Evolutionary conservation across 768 basidiomycete species (phyloP).

Genomic region (Daedaleopsis nitida): DNA sequence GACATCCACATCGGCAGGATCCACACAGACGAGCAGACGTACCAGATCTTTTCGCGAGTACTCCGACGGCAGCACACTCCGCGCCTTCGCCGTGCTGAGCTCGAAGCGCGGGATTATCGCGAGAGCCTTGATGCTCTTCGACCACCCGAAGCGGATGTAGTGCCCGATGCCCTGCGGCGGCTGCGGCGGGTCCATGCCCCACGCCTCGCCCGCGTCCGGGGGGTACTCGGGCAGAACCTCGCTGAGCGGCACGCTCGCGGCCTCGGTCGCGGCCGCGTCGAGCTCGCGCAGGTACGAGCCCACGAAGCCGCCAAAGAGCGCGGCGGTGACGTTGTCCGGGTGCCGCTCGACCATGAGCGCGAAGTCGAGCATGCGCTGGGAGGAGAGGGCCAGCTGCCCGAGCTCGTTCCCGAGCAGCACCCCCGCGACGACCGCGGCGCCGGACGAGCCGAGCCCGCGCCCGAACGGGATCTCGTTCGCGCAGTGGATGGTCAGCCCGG

Average conservation of each 20-base stretch:
- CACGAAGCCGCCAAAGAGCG: slow-evolving; percentile 94
- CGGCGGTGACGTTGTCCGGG: slow-evolving; percentile 98
- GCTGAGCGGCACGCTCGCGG: slow-evolving; percentile 88
- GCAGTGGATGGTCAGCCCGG: slow-evolving; percentile 71
- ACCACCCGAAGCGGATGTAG: slow-evolving; percentile 89
- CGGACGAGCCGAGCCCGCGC: slow-evolving; percentile 95
- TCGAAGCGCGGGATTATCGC: slow-evolving; percentile 96
- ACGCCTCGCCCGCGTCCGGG: slow-evolving; percentile 85
- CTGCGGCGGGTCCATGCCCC: slow-evolving; percentile 86
- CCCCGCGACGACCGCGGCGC: slow-evolving; percentile 98
- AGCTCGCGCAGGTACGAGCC: slow-evolving; percentile 94
- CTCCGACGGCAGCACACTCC: slow-evolving; percentile 79
- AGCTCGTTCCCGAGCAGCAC: slow-evolving; percentile 88
- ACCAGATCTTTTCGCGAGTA: slow-evolving; percentile 94
- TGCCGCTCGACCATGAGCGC: slow-evolving; percentile 99
- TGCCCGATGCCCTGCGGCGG: slow-evolving; percentile 93
- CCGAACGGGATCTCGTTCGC: slow-evolving; percentile 98
- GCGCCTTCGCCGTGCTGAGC: slow-evolving; percentile 92
- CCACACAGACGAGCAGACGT: slow-evolving; percentile 31
- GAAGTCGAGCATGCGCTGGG: slow-evolving; percentile 83
- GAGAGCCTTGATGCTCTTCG: slow-evolving; percentile 81
- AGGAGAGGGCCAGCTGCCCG: slow-evolving; percentile 69
- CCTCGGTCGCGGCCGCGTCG: slow-evolving; percentile 75
- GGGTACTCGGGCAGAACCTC: slow-evolving; percentile 98
- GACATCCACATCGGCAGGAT: too few species aligned